phyloP scores from a whole-genome alignment of 1,139 yeast species.

The Taphrina deformans region DNA sequence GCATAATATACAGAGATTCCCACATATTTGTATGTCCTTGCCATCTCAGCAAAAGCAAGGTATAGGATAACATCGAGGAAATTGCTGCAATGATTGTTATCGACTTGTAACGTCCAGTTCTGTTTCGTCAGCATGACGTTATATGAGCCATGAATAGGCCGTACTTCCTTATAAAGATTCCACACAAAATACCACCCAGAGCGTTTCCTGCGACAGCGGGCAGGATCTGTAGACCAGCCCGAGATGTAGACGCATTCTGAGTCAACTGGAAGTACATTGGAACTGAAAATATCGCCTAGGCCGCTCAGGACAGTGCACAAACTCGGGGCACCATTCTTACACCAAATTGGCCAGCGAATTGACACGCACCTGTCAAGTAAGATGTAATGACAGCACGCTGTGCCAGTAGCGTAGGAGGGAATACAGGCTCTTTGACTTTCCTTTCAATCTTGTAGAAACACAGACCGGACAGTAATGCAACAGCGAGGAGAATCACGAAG shows the following conservation, averaged over 20 bases:
- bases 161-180: slow-evolving; percentile 7
- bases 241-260: slow-evolving; percentile 6
- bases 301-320: not conserved
- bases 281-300: slow-evolving; percentile 16
- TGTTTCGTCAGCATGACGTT: not conserved
- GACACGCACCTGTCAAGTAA: not conserved
- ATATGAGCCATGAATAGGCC: too few species aligned
- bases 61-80: not conserved
- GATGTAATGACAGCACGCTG: slow-evolving; percentile 2
- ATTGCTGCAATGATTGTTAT: slow-evolving; percentile 2
- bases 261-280: slow-evolving; percentile 26
- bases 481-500: not conserved
- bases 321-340: not conserved
- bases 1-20: slow-evolving; percentile 15
- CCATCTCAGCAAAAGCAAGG: slow-evolving; percentile 8
- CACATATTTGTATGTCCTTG: slow-evolving; percentile 12
- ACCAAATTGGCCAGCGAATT: slow-evolving; percentile 21
- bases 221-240: slow-evolving; percentile 16
- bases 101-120: slow-evolving; percentile 28
- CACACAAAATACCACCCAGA: slow-evolving; percentile 6
- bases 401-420: slow-evolving; percentile 8
- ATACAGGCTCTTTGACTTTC: slow-evolving; percentile 11
- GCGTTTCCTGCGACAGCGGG: slow-evolving; percentile 27
- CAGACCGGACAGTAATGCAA: not conserved
- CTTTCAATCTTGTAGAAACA: not conserved